Evolutionary conservation across 2,329 filamentous ascomycete species (phyloP), one percentile per base, ranked within the genome.

Genomic region (Cercospora brassicicola): DNA sequence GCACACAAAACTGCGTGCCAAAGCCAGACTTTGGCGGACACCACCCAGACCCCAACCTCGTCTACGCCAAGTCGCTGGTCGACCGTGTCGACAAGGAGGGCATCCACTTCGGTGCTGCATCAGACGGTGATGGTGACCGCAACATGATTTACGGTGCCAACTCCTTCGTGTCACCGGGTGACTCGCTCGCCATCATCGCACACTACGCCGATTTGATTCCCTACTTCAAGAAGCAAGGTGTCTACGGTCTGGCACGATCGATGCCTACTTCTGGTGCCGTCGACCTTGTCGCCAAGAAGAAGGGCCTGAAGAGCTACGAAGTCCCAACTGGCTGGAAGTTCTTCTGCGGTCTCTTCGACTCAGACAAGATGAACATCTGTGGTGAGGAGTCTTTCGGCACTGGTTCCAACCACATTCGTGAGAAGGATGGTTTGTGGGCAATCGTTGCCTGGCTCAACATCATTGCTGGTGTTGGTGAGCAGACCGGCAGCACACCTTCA

Each of bases 71-170:
- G 83, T 94, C 93, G 64, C 87, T 99, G 51, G 95, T 99, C 68
- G 93, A 97, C 77, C 91, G 89, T 69, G 95, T 99, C 51, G 93
- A 99, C 82, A 92, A 92, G 84, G 89, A 92, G 76, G 88, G 89
- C 68, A 93, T 99, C 72, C 95, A 96, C 78, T 99, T 99, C 76
- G 95, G 95, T 78, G 95, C 95, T 67, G 95, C 95, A 59, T 96
- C 92, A 72, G 95, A 99, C 75, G 95, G 95, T 75, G 95, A 99
- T 76, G 95, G 95, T 77, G 95, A 99, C 85, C 92, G 95, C 76
- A 99, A 99, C 89, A 99, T 99, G 95, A 99, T 99, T 79, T 99
- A 99, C 83, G 95, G 95, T 71, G 94, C 94, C 73, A 94, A 96
- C 77, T 89, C 91, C 55, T 99, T 99, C 78, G 95, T 99, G 70